A percentile compares a stretch with the other conserved stretches of the same genome.
These are phyloP conservation scores for Endoconidiophora laricicola DNA, from an alignment of 2,329 filamentous ascomycete species.

Conservation along the genomic window DNA sequence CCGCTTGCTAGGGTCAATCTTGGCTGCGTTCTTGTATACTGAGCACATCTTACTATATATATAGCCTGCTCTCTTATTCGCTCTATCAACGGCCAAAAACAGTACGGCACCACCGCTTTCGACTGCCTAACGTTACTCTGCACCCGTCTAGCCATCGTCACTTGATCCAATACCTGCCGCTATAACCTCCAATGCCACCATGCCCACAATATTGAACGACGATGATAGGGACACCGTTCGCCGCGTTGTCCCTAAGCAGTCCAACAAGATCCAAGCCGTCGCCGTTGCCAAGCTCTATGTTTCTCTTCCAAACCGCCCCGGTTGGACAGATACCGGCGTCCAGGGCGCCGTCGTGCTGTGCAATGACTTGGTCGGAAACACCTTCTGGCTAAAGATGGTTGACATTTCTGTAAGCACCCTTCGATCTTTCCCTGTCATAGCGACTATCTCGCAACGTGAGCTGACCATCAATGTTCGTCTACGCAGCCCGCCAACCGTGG, in stretches of 20 bases:
- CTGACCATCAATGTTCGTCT: constrained; percentile 3
- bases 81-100: too few species aligned
- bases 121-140: not conserved
- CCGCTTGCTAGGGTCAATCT: too few species aligned
- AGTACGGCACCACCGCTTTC: not conserved
- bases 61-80: too few species aligned
- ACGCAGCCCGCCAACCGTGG: constrained; percentile 56
- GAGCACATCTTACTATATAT: too few species aligned
- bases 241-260: constrained; percentile 78
- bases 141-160: not conserved
- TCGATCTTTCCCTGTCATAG: not conserved
- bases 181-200: not conserved
- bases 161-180: too few species aligned
- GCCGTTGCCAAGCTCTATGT: constrained; percentile 88
- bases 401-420: constrained; percentile 65
- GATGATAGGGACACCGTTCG: constrained; percentile 95
- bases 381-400: constrained; percentile 94
- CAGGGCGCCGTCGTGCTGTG: constrained; percentile 84
- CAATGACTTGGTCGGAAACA: constrained; percentile 87
- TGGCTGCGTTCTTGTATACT: too few species aligned
- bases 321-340: constrained; percentile 88
- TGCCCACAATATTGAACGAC: constrained; percentile 41
- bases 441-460: constrained; percentile 12
- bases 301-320: constrained; percentile 66
- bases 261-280: constrained; percentile 95